Evolutionary conservation across 305 asterid genomes (phyloP).

Genomic region (Ajuga reptans): DNA sequence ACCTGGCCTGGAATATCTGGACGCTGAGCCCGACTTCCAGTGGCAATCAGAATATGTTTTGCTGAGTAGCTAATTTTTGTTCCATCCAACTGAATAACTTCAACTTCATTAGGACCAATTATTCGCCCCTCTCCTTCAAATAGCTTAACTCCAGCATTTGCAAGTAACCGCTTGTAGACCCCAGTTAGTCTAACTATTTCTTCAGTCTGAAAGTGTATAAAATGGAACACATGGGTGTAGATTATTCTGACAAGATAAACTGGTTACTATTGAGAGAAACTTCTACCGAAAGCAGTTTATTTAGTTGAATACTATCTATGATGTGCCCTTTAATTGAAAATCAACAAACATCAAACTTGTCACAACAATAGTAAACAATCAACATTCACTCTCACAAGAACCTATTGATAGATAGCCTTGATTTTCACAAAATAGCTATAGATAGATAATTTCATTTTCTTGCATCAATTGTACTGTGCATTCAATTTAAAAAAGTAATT

Average conservation of each 20-base stretch:
- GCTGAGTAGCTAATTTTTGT: slow-evolving; percentile 84
- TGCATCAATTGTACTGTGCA: neutral
- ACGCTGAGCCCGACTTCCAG: slow-evolving; percentile 93
- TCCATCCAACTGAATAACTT: slow-evolving; percentile 82
- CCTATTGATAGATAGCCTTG: neutral
- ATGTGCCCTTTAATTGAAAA: neutral
- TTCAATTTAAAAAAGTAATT: neutral
- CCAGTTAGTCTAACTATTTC: slow-evolving; percentile 89
- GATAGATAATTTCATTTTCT: neutral
- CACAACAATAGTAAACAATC: neutral
- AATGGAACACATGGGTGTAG: neutral
- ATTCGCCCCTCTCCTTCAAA: slow-evolving; percentile 97
- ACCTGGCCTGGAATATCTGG: slow-evolving; percentile 81
- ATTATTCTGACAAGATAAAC: neutral
- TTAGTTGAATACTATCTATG: neutral
- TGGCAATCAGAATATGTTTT: slow-evolving; percentile 79
- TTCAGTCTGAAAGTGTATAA: slow-evolving; percentile 55
- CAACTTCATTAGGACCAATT: slow-evolving; percentile 89
- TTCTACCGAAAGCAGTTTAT: neutral
- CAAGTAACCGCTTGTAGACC: slow-evolving; percentile 75
- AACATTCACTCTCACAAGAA: neutral
- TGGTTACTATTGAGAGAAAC: neutral
- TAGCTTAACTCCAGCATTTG: slow-evolving; percentile 85
- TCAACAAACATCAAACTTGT: neutral
- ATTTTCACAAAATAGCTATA: neutral